These are phyloP conservation scores for Nitzschia putrida DNA, from an alignment of 108 stramenopile species.

Conservation along the genomic window DNA sequence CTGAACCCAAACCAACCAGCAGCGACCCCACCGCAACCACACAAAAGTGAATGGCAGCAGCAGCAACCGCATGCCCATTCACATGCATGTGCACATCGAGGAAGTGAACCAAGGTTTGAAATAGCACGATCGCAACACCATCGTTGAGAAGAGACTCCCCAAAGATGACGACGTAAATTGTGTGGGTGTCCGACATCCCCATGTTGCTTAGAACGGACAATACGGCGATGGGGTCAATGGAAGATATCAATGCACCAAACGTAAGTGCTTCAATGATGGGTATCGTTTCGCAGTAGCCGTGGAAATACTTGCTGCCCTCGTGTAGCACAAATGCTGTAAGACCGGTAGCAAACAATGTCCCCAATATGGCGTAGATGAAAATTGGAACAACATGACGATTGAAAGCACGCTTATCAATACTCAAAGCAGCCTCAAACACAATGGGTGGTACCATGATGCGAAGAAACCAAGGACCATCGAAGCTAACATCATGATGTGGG, in stretches of 20 bases:
- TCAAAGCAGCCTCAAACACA: conserved; percentile 85
- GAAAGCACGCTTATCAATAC: conserved; percentile 80
- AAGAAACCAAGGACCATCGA: conserved; percentile 86
- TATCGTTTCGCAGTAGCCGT: conserved; percentile 48
- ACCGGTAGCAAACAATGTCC: conserved; percentile 76
- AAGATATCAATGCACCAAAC: conserved; percentile 87
- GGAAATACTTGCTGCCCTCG: conserved; percentile 49
- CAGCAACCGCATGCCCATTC: conserved; percentile 57
- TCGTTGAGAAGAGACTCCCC: conserved; percentile 95
- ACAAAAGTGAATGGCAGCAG: conserved; percentile 78
- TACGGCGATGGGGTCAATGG: conserved; percentile 90
- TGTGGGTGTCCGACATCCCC: conserved; percentile 79
- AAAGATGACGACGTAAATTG: conserved; percentile 84
- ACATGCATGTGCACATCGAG: conserved; percentile 73
- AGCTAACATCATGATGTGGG: conserved; percentile 78
- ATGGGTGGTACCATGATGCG: conserved; percentile 91
- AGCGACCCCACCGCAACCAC: conserved; percentile 81
- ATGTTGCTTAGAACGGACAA: conserved; percentile 81
- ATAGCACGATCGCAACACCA: conserved; percentile 85
- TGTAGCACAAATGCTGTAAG: conserved; percentile 77
- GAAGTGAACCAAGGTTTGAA: conserved; percentile 86
- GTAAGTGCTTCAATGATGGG: conserved; percentile 72
- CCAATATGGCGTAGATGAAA: conserved; percentile 71
- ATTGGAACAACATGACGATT: conserved; percentile 78
- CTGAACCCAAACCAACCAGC: conserved; percentile 74